Conservation (phyloP, 2,329 filamentous ascomycete species). For the Fusarium brevicatenulatum region DNA sequence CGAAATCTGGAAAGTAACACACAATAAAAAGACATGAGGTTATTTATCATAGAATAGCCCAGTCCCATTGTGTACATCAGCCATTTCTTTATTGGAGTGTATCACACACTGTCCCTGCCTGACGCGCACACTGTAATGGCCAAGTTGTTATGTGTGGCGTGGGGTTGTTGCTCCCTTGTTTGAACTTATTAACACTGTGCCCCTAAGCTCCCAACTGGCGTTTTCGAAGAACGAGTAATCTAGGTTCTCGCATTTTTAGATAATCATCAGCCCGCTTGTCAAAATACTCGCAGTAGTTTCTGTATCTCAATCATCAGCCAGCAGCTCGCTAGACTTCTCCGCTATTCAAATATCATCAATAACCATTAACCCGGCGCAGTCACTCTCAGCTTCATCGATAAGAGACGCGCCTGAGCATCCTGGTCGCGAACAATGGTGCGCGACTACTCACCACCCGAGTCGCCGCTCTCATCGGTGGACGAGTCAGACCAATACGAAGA, state of each 20-base stretch:
- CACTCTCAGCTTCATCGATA: conserved; percentile 10
- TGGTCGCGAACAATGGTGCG: conserved; percentile 50
- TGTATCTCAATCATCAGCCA: conserved; percentile 1
- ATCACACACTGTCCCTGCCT: conserved; percentile 32
- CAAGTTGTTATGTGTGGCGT: background rate
- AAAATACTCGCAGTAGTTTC: conserved; percentile 1
- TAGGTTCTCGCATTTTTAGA: conserved; percentile 24
- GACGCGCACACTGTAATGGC: conserved; percentile 30
- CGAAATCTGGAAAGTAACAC: background rate
- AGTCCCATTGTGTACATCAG: background rate
- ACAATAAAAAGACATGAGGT: background rate
- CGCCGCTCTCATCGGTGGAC: conserved; percentile 59
- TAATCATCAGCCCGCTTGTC: conserved; percentile 13
- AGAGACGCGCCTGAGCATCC: conserved; percentile 38
- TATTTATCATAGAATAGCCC: background rate
- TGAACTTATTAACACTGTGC: conserved; percentile 35
- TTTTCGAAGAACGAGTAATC: conserved; percentile 31
- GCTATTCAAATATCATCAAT: background rate
- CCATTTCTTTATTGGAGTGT: conserved; percentile 12
- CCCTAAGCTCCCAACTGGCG: conserved; percentile 40
- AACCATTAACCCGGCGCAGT: background rate
- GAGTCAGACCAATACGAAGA: conserved; percentile 60
- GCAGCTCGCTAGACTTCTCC: background rate
- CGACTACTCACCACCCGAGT: conserved; percentile 55
- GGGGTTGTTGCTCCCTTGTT: background rate